phyloP scores from a whole-genome alignment of 2,329 filamentous ascomycete genomes.

The Talaromyces albobiverticillius region DNA sequence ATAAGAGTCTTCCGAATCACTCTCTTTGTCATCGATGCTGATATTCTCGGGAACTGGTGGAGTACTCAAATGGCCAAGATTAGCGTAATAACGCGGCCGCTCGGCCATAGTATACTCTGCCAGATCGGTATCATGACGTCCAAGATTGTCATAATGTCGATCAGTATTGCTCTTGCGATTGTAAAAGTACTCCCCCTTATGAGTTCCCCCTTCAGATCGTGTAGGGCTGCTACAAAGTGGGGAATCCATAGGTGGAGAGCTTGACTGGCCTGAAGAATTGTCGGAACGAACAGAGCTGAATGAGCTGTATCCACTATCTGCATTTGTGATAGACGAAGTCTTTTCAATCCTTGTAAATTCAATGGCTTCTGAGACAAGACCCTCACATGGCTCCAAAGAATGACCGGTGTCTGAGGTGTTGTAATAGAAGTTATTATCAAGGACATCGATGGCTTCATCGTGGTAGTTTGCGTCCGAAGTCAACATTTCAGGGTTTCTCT shows the following conservation, averaged over 20 bases:
- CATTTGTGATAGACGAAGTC: conserved; percentile 20
- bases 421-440: neutral
- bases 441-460: conserved; percentile 3
- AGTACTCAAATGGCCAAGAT: conserved; percentile 7
- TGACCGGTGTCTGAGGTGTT: neutral
- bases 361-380: neutral
- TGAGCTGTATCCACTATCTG: conserved; percentile 40
- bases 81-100: conserved; percentile 12
- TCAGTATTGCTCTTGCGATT: too few relatives aligned
- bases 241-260: conserved; percentile 6
- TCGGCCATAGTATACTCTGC: neutral
- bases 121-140: neutral
- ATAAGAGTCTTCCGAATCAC: conserved; percentile 3
- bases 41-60: conserved; percentile 4
- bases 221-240: neutral
- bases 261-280: conserved; percentile 7
- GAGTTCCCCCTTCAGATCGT: neutral
- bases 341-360: neutral
- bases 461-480: neutral
- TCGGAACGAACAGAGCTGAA: conserved; percentile 30
- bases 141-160: neutral
- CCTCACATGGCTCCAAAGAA: neutral
- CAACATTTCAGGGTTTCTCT: conserved; percentile 8
- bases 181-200: neutral
- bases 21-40: conserved; percentile 1